phyloP scores from a whole-genome alignment of 441 rosid genomes.

The Metrosideros polymorpha region DNA sequence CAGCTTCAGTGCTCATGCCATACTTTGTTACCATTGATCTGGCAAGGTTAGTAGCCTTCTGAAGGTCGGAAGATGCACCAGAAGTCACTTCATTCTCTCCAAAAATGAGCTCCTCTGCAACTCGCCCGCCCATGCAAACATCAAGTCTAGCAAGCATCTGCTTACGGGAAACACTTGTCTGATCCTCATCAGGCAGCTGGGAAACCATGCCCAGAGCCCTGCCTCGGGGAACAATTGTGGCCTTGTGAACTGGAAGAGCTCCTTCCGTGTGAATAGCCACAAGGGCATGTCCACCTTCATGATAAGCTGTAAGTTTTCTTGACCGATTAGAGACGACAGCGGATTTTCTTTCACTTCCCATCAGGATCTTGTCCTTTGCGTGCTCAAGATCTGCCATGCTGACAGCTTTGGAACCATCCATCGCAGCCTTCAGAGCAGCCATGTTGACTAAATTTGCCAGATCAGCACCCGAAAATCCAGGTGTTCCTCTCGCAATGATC shows the following conservation, averaged over 20 bases:
- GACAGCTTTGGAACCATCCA: conserved; percentile 87
- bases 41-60: conserved; percentile 72
- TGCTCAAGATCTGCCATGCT: conserved; percentile 84
- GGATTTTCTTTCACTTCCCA: conserved; percentile 97
- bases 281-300: conserved; percentile 97
- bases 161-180: conserved; percentile 56
- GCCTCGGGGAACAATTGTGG: conserved; percentile 92
- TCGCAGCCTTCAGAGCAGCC: conserved; percentile 97
- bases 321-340: conserved; percentile 85
- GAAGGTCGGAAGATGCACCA: conserved; percentile 76
- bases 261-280: conserved; percentile 89
- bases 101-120: conserved; percentile 89
- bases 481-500: conserved; percentile 93
- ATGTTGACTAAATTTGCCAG: conserved; percentile 81
- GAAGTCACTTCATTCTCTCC: conserved; percentile 90
- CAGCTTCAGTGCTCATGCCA: conserved; percentile 94
- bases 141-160: conserved; percentile 98
- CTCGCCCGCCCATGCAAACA: conserved; percentile 91
- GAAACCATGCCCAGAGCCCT: conserved; percentile 93
- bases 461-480: conserved; percentile 97
- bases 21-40: conserved; percentile 84
- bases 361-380: conserved; percentile 89
- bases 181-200: conserved; percentile 76
- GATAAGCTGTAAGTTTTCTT: conserved; percentile 71
- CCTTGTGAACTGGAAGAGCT: conserved; percentile 93